Evolutionary conservation across 345 rosid species (phyloP), one percentile per base, ranked within the genome.

Genomic region (Brassica nigra): DNA sequence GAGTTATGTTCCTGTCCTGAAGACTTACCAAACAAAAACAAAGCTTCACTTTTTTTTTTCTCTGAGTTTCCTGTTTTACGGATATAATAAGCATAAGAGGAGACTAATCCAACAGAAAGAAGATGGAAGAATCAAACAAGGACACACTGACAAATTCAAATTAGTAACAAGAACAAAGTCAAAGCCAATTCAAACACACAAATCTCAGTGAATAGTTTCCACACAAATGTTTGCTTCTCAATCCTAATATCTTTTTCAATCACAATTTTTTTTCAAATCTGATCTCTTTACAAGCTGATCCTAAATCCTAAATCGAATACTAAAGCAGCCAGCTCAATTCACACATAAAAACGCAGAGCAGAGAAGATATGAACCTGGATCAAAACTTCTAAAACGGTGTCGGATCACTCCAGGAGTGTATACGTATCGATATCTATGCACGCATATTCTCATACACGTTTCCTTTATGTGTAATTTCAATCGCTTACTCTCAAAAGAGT

Each of bases 91-190:
- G 12, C 66, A 57, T 34, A 58, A 44, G 2, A 44, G 52, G 52
- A 8, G 52, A 11, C 52, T 44, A 1, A 44, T 11, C 52, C 52
- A 44, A 54, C 8, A 69, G 11, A 33, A 66, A 27, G n/a, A 44
- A 11, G 52, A 14, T 29, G 14, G 47, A 54, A 37, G 42, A 76
- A 54, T 64, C 73, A 70, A 77, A 70, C 6, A 68, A 1, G 71
- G 27, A 55, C 36, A 28, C 18, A 66, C 30, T 66, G 78, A 79
- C 5, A 66, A 31, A 42, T 14, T 65, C 71, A 76, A 76, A 14
- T 47, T 47, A 47, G 55, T 47, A 47, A 16, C 55, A 18, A 18
- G 18, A 18, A 18, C 18, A 18, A 18, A 18, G 18, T 18, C 18
- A 18, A 18, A 18, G 0, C 18, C 18, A 18, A 18, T 18, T 18